phyloP scores from a whole-genome alignment of 2,329 filamentous ascomycete genomes.

The Colletotrichum graminicola region DNA sequence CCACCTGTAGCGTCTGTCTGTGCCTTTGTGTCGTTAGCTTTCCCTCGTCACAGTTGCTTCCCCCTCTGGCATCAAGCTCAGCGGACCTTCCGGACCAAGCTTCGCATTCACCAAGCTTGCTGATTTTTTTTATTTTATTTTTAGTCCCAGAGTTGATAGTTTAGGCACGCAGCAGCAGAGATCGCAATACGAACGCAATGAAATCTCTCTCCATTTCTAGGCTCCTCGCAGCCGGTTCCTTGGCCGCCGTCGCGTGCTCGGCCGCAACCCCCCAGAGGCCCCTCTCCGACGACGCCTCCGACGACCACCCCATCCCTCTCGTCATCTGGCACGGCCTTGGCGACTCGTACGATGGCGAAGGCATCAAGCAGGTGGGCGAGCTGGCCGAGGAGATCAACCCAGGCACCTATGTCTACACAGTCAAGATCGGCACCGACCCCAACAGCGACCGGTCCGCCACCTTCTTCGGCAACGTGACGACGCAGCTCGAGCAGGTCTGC shows the following conservation, averaged over 20 bases:
- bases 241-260: slow-evolving; percentile 43
- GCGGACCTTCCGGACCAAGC: slow-evolving; percentile 5
- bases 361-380: slow-evolving; percentile 77
- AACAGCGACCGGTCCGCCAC: slow-evolving; percentile 82
- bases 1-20: slow-evolving; percentile 45
- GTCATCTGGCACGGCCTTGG: slow-evolving; percentile 92
- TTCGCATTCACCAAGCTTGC: background rate
- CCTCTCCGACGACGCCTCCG: slow-evolving; percentile 52
- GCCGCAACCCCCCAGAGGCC: slow-evolving; percentile 31
- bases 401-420: slow-evolving; percentile 85
- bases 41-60: slow-evolving; percentile 40
- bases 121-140: background rate
- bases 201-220: slow-evolving; percentile 51
- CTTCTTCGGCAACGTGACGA: slow-evolving; percentile 90
- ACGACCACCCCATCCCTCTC: slow-evolving; percentile 83
- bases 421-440: slow-evolving; percentile 77
- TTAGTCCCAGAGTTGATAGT: slow-evolving; percentile 7
- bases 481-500: slow-evolving; percentile 83
- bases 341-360: slow-evolving; percentile 81
- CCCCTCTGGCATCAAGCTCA: slow-evolving; percentile 18
- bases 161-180: background rate
- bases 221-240: slow-evolving; percentile 49
- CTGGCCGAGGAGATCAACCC: slow-evolving; percentile 81
- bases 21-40: slow-evolving; percentile 43
- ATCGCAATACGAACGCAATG: slow-evolving; percentile 43